Percentiles rank a stretch among this genome's conserved stretches.
Evolutionary conservation across 345 rosid genomes (phyloP).

Genomic region (Dimocarpus longan): DNA sequence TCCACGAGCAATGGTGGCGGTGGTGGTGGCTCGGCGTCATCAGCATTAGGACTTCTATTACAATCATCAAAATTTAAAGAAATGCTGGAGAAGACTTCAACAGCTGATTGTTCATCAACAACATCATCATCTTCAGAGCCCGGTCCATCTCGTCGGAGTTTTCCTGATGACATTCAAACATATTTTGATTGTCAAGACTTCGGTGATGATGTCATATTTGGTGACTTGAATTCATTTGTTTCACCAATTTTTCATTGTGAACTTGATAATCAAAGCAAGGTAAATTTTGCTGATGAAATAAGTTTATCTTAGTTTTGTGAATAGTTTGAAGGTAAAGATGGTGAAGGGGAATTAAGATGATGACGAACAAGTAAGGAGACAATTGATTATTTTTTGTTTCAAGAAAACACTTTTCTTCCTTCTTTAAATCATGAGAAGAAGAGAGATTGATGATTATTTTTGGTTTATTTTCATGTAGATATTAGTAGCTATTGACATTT

Average conservation of each 20-base stretch:
- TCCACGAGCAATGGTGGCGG: neutral
- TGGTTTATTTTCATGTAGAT: conserved; percentile 16
- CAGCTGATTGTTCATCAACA: conserved; percentile 29
- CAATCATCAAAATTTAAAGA: conserved; percentile 60
- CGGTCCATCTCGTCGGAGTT: conserved; percentile 39
- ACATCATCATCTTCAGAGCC: conserved; percentile 28
- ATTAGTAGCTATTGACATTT: neutral
- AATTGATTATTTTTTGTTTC: neutral
- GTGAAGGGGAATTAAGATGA: neutral
- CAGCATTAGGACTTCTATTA: conserved; percentile 49
- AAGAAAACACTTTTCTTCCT: too few species aligned
- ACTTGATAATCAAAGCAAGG: conserved; percentile 23
- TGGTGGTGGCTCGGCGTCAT: conserved; percentile 22
- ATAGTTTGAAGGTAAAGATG: conserved; percentile 6
- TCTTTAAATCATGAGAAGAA: neutral
- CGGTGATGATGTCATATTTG: conserved; percentile 39
- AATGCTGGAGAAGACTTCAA: conserved; percentile 53
- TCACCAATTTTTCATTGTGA: conserved; percentile 36
- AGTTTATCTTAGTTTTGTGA: conserved; percentile 1
- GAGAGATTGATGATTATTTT: conserved; percentile 3
- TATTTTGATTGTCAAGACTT: conserved; percentile 43
- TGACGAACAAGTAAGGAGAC: neutral
- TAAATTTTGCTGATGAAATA: neutral
- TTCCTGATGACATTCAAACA: conserved; percentile 53
- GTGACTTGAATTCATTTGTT: conserved; percentile 37